Conservation (phyloP, 805 yeast genomes). For the Jamesozyma jinghongensis region DNA sequence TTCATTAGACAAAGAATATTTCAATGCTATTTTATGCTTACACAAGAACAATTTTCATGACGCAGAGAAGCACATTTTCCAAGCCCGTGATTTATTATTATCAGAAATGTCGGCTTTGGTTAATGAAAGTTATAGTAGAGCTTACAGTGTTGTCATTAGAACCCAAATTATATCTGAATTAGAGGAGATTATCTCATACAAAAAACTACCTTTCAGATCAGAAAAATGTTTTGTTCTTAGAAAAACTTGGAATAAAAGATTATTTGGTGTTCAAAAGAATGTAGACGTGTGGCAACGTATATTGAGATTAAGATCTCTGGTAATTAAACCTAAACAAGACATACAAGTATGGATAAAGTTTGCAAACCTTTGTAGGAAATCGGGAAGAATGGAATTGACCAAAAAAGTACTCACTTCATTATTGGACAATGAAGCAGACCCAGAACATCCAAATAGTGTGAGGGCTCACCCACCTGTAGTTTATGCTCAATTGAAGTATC, state of each 20-base stretch:
- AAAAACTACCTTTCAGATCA: conserved; percentile 72
- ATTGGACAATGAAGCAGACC: conserved; percentile 62
- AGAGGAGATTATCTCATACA: conserved; percentile 88
- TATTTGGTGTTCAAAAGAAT: conserved; percentile 89
- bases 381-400: conserved; percentile 85
- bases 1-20: conserved; percentile 91
- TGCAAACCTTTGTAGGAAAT: conserved; percentile 90
- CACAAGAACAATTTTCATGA: conserved; percentile 81
- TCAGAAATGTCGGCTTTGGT: conserved; percentile 92
- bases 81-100: conserved; percentile 81
- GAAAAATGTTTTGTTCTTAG: conserved; percentile 72
- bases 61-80: conserved; percentile 67
- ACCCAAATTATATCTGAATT: conserved; percentile 95
- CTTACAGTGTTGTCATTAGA: conserved; percentile 92
- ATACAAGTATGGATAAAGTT: conserved; percentile 98
- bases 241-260: conserved; percentile 87
- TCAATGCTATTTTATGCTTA: conserved; percentile 78
- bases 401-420: conserved; percentile 80
- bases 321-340: conserved; percentile 89
- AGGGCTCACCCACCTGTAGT: conserved; percentile 95
- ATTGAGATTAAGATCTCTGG: conserved; percentile 85
- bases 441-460: conserved; percentile 42
- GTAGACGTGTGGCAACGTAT: conserved; percentile 99
- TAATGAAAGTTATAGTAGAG: conserved; percentile 92
- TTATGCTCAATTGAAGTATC: conserved; percentile 89